Base-by-base conservation (phyloP, 352 stramenopile species). In the Elongisporangium anandrum region DNA sequence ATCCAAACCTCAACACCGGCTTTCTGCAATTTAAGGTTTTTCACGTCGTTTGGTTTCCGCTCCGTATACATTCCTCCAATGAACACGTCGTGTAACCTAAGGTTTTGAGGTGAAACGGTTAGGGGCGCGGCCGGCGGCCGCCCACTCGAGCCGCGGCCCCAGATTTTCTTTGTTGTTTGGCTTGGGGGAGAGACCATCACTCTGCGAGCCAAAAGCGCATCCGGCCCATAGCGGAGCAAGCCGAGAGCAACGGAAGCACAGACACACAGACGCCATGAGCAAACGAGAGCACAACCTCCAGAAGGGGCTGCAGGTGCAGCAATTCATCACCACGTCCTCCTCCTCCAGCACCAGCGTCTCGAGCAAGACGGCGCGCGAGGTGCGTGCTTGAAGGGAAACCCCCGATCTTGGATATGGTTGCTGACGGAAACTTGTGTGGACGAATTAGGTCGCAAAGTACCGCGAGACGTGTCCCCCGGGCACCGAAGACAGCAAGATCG, bases 281-380 rank as follows among this genome's bases (percentile, higher is more conserved):
- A 92, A 91, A 73, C 84, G 77, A 70, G 85, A 92, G 56, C 93
- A 95, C 63, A 77, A 81, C 67, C 61, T 93, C 54, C 81, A 90
- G 70, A 92, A 92, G 65, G 85, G 81, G 15, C 76, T 87, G 52
- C 81, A 91, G 72, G 76, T 93, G 54, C 71, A 95, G 81, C 83
- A 86, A 61, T 79, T 93, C 57, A 83, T 80, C 56, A 80, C 88
- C 62, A 73, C 81, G 60, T 68, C 73, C 52, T 63, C 70, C 26
- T 55, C 60, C 24, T 65, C n/a, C n/a, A n/a, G n/a, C n/a, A n/a
- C 57, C 62, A 66, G 54, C 54, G 55, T 23, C 49, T 57, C 54
- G 29, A 64, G 56, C 63, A 93, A 78, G 64, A 59, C 69, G 51
- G 72, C 79, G 24, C 76, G 79, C 50, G 80, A 94, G 73, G 80